Conservation (phyloP, 78 protist species). For the Guillardia theta region DNA sequence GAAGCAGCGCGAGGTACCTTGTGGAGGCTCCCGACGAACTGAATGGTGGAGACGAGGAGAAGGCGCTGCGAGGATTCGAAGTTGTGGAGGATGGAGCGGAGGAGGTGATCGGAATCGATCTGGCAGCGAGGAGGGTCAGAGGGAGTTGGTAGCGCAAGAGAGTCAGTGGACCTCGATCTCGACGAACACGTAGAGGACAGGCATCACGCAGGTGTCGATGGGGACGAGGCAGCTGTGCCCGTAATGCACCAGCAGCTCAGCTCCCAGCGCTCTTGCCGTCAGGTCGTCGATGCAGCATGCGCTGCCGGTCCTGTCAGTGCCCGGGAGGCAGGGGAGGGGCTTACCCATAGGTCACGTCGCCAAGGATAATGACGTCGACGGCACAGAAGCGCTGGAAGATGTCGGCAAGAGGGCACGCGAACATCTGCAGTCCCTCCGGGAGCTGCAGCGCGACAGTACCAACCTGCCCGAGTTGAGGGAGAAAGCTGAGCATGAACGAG, state of each 20-base stretch:
- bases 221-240: constrained; percentile 93
- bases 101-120: background rate
- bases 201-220: background rate
- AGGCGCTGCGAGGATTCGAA: constrained; percentile 1
- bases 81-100: background rate
- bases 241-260: constrained; percentile 94
- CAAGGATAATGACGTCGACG: constrained; percentile 76
- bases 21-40: constrained; percentile 83
- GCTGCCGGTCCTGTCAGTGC: too few species aligned
- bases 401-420: constrained; percentile 85
- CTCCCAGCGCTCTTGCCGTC: constrained; percentile 90
- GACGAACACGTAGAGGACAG: constrained; percentile 89
- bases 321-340: too few species aligned
- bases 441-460: constrained; percentile 97
- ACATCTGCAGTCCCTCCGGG: constrained; percentile 97
- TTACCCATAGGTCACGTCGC: constrained; percentile 94
- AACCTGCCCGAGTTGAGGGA: too few species aligned
- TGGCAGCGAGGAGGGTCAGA: background rate
- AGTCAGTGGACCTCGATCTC: constrained; percentile 81
- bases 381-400: constrained; percentile 73
- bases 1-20: too few species aligned
- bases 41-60: constrained; percentile 83
- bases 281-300: constrained; percentile 98
- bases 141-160: background rate
- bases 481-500: background rate